A percentile compares a stretch with the other conserved stretches of the same genome.
These are phyloP conservation scores for Arctostaphylos glauca DNA, from an alignment of 148 eudicot species.

Conservation along the genomic window DNA sequence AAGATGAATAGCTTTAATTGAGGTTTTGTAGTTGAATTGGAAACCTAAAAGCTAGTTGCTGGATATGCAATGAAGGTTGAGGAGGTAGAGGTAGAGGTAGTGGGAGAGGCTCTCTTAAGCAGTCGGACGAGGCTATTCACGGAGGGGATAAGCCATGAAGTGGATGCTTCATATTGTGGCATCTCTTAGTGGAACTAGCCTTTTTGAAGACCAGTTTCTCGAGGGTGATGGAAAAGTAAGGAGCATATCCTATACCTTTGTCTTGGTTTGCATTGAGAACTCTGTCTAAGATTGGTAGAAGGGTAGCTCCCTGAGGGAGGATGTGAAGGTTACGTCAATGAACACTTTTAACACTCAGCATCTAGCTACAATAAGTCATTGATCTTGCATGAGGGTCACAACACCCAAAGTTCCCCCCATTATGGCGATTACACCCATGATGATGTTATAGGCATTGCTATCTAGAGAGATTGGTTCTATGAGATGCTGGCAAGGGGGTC, in stretches of 20 bases:
- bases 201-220: not conserved
- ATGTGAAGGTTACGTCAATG: too few species aligned
- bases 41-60: not conserved
- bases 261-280: not conserved
- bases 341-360: too few species aligned
- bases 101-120: not conserved
- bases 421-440: not conserved
- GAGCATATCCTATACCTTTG: not conserved
- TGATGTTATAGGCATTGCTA: not conserved
- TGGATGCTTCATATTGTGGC: not conserved
- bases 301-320: not conserved
- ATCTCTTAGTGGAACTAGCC: not conserved
- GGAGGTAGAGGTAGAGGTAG: not conserved
- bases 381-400: not conserved
- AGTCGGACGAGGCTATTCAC: not conserved
- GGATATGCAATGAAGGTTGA: not conserved
- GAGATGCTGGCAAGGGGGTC: not conserved
- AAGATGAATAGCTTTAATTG: not conserved
- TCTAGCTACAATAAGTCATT: too few species aligned
- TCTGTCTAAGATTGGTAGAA: not conserved
- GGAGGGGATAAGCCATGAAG: not conserved
- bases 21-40: not conserved
- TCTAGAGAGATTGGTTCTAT: not conserved
- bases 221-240: not conserved
- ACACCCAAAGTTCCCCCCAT: constrained; percentile 1